A percentile compares a stretch with the other conserved stretches of the same genome.
Evolutionary conservation across 345 rosid species (phyloP).

Genomic region (Balakata baccata): DNA sequence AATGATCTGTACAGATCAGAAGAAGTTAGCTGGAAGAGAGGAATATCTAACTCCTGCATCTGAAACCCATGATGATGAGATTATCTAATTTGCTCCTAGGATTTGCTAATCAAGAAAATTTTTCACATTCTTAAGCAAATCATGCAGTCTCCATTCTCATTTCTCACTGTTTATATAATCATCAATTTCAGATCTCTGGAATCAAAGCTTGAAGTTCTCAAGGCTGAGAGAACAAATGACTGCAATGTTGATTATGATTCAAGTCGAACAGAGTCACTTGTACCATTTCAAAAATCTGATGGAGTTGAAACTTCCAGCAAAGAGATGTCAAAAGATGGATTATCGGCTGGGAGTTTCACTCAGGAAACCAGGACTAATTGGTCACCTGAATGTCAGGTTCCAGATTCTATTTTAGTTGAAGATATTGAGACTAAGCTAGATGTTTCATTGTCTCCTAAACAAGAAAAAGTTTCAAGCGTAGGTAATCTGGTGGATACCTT

Average conservation of each 20-base stretch:
- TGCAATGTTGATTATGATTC: slow-evolving; percentile 46
- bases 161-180: background rate
- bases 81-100: too few species aligned
- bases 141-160: too few species aligned
- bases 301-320: slow-evolving; percentile 58
- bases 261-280: slow-evolving; percentile 58
- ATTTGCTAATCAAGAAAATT: slow-evolving; percentile 36
- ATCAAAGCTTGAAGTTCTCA: slow-evolving; percentile 64
- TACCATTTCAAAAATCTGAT: slow-evolving; percentile 48
- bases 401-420: slow-evolving; percentile 31
- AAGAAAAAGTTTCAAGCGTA: slow-evolving; percentile 30
- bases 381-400: slow-evolving; percentile 43
- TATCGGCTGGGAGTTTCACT: slow-evolving; percentile 81
- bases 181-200: slow-evolving; percentile 56
- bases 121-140: background rate
- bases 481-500: slow-evolving; percentile 38
- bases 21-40: too few species aligned
- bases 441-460: slow-evolving; percentile 24
- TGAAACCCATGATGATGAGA: too few species aligned
- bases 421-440: slow-evolving; percentile 42
- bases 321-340: slow-evolving; percentile 56
- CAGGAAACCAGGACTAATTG: slow-evolving; percentile 53
- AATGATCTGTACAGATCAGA: too few species aligned
- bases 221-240: slow-evolving; percentile 50
- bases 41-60: too few species aligned